Evolutionary conservation across 306 rosid species (phyloP).

Genomic region (Citrullus colocynthis): DNA sequence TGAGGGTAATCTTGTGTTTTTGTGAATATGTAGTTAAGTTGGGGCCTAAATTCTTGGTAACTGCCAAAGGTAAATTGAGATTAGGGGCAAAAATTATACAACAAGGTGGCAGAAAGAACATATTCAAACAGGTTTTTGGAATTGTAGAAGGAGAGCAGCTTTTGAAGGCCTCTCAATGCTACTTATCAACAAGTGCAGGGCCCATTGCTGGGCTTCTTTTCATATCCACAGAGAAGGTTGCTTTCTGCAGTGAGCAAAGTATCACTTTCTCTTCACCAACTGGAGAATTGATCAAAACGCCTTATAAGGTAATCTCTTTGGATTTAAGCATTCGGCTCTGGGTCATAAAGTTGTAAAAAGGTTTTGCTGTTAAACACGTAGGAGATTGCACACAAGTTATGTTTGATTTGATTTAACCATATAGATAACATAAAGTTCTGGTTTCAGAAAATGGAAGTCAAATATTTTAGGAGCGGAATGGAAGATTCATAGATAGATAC

Average conservation of each 20-base stretch:
- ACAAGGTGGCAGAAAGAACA: slow-evolving; percentile 65
- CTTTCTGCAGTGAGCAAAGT: slow-evolving; percentile 59
- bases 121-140: slow-evolving; percentile 54
- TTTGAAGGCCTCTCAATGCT: slow-evolving; percentile 79
- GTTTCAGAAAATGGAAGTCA: not conserved
- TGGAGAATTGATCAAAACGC: slow-evolving; percentile 28
- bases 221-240: slow-evolving; percentile 53
- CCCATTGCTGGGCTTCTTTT: slow-evolving; percentile 80
- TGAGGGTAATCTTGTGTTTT: not conserved
- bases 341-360: not conserved
- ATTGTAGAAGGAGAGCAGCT: slow-evolving; percentile 52
- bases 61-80: slow-evolving; percentile 57
- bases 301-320: slow-evolving; percentile 39
- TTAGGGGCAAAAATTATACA: slow-evolving; percentile 58
- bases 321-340: not conserved
- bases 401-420: not conserved
- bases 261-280: slow-evolving; percentile 32
- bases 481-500: not conserved
- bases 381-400: not conserved
- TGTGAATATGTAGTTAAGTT: slow-evolving; percentile 39
- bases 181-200: slow-evolving; percentile 59
- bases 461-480: not conserved
- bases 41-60: slow-evolving; percentile 51
- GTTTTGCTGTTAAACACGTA: not conserved
- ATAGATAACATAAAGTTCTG: not conserved